A percentile compares a stretch with the other conserved stretches of the same genome.
These are phyloP conservation scores for Roridomyces roridus DNA, from an alignment of 768 basidiomycete genomes.

Conservation along the genomic window DNA sequence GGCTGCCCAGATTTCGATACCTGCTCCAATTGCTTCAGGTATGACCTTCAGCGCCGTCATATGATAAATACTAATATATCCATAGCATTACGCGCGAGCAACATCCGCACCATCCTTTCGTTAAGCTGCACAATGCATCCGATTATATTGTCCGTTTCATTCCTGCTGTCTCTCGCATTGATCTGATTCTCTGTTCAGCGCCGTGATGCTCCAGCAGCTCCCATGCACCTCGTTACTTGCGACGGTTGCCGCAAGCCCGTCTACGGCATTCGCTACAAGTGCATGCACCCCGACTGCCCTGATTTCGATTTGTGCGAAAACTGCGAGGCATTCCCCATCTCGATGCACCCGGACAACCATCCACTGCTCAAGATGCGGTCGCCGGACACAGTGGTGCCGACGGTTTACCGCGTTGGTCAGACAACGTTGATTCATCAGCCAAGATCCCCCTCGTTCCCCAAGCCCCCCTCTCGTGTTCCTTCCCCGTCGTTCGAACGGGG, in stretches of 20 bases:
- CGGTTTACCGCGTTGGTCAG: slow-evolving; percentile 40
- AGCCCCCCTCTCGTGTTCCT: slow-evolving; percentile 7
- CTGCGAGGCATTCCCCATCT: slow-evolving; percentile 83
- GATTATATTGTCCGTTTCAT: slow-evolving; percentile 62
- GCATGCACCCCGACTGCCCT: slow-evolving; percentile 77
- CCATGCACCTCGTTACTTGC: slow-evolving; percentile 65
- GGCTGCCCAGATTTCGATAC: slow-evolving; percentile 87
- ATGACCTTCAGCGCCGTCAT: too few species aligned
- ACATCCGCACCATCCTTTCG: slow-evolving; percentile 80
- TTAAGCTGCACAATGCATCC: slow-evolving; percentile 57
- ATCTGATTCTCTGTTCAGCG: slow-evolving; percentile 28
- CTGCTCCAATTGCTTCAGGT: slow-evolving; percentile 74
- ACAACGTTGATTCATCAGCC: slow-evolving; percentile 28
- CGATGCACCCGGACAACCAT: slow-evolving; percentile 74
- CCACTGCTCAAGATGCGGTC: slow-evolving; percentile 77
- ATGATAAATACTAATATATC: too few species aligned
- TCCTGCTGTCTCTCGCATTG: not conserved
- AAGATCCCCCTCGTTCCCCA: slow-evolving; percentile 8
- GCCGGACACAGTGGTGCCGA: slow-evolving; percentile 53
- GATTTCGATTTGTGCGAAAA: slow-evolving; percentile 82
- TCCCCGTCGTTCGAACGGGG: slow-evolving; percentile 23
- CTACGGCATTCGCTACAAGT: slow-evolving; percentile 79
- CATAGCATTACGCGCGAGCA: slow-evolving; percentile 71
- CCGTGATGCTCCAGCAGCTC: slow-evolving; percentile 17
- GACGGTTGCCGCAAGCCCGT: slow-evolving; percentile 65